A percentile compares a stretch with the other conserved stretches of the same genome.
Conservation (phyloP, 345 rosid species). For the Excoecaria agallocha region DNA sequence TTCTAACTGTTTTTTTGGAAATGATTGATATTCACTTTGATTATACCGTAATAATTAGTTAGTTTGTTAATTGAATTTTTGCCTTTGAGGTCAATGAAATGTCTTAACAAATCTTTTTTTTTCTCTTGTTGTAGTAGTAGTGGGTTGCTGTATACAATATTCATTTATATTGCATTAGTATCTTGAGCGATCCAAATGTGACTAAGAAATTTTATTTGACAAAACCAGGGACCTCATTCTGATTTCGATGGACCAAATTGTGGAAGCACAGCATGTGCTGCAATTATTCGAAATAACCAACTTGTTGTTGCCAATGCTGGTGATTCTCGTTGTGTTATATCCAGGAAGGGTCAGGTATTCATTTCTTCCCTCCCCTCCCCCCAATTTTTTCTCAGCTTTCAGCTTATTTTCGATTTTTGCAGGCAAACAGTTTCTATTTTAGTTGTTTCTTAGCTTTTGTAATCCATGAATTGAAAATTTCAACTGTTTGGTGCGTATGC, state of each 20-base stretch:
- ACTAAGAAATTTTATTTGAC: background rate
- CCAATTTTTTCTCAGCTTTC: background rate
- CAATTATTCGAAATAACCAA: conserved; percentile 58
- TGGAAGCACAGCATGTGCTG: conserved; percentile 91
- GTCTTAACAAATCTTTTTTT: background rate
- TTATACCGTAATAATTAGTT: background rate
- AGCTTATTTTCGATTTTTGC: background rate
- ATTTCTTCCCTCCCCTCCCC: background rate
- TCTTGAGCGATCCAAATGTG: conserved; percentile 5
- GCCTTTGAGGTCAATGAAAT: background rate
- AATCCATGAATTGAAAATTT: background rate
- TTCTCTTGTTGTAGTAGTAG: background rate
- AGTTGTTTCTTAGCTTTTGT: background rate
- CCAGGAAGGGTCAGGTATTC: conserved; percentile 86
- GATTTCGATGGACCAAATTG: conserved; percentile 82
- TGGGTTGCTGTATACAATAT: background rate
- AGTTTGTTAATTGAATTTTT: background rate
- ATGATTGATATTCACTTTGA: background rate
- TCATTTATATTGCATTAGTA: background rate
- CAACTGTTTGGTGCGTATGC: background rate
- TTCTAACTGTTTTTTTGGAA: background rate
- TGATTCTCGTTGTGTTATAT: conserved; percentile 90
- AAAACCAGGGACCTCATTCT: conserved; percentile 83
- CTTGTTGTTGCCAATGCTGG: conserved; percentile 94
- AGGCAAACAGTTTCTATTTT: background rate